Evolutionary conservation across 495 filamentous ascomycete species (phyloP), one percentile per base, ranked within the genome.

Genomic region (Aspergillus cristatus): DNA sequence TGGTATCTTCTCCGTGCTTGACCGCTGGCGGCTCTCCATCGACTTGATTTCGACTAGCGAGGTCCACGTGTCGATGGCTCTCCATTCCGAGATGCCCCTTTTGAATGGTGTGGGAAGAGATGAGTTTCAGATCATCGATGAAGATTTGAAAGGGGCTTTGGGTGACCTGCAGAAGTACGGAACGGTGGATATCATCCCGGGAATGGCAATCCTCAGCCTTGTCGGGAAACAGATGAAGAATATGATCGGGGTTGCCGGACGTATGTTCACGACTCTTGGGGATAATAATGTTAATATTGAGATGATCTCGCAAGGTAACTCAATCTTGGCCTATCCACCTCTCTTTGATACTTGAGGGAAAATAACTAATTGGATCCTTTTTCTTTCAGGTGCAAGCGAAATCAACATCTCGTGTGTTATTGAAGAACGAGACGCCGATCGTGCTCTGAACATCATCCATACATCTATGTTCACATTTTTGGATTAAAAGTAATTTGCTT

Each of bases 331-430:
- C 28, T 18, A 15, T 10, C 15, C 18, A 26, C 42, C 34, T 47
- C 18, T 13, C 34, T n/a, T 39, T 45, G 18, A 24, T 13, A 32
- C 43, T 43, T 32, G 14, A 36, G 32, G 28, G 29, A 18, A 37
- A 40, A 53, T 63, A 34, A 62, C 32, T 12, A 6, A 18, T n/a
- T n/a, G n/a, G n/a, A n/a, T n/a, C 18, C 34, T 14, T 31, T 28
- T 18, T 38, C 18, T 40, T 46, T 14, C 22, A 94, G 91, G 90
- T 40, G 87, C 88, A 30, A 95, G 88, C 51, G 91, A 98, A 68
- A 98, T 98, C 63, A 96, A 95, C 58, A 98, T 98, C 37, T 91
- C 85, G 11, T 97, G 91, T 58, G 91, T 98, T 6, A 93, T 98
- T 48, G 85, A 91, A 50, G 85, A 85, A 49, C 72, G 82, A 49